phyloP scores from a whole-genome alignment of 78 protist genomes.

The Monosiga brevicollis region DNA sequence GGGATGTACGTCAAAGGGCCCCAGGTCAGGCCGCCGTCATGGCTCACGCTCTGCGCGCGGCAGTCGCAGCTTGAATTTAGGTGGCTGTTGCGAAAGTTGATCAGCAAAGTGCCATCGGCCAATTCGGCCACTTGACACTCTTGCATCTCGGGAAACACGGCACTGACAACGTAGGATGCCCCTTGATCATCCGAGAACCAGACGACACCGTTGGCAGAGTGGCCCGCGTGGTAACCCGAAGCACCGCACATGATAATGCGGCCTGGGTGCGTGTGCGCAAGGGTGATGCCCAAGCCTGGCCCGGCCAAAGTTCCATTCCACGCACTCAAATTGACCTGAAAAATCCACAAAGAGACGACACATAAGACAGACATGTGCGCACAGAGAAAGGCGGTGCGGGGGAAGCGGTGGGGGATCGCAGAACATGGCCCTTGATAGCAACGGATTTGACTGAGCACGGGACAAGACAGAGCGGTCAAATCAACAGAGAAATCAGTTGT shows the following conservation, averaged over 20 bases:
- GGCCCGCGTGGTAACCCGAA: background rate
- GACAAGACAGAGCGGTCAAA: background rate
- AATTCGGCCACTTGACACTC: background rate
- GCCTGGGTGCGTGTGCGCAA: background rate
- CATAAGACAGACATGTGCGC: background rate
- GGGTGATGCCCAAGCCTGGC: background rate
- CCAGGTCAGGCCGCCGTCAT: background rate
- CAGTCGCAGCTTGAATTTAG: background rate
- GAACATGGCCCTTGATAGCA: background rate
- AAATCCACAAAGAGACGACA: background rate
- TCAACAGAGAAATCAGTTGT: no score
- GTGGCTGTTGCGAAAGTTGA: background rate
- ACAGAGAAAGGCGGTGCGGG: background rate
- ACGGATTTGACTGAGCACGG: background rate
- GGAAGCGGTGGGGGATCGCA: background rate
- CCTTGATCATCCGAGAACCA: background rate
- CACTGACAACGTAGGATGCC: background rate
- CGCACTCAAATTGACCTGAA: background rate
- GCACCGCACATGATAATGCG: background rate
- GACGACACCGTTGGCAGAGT: background rate
- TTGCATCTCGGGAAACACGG: background rate
- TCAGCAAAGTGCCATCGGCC: background rate
- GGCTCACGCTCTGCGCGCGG: background rate
- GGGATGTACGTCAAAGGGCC: background rate
- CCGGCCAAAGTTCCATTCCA: background rate